phyloP scores from a whole-genome alignment of 495 filamentous ascomycete species.

The Clohesyomyces aquaticus region DNA sequence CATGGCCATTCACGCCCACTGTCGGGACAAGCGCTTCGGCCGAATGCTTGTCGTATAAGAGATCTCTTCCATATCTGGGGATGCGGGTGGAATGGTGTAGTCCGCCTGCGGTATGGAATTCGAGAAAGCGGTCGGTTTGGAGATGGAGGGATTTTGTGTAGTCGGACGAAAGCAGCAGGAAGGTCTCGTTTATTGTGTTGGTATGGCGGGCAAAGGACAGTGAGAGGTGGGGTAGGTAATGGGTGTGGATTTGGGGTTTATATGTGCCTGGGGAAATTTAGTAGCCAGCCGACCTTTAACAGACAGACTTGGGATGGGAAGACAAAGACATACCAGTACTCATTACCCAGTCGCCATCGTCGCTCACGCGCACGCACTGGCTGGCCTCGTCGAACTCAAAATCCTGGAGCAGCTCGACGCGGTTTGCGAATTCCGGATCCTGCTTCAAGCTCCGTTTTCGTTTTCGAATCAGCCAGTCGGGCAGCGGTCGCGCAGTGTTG shows the following conservation, averaged over 20 bases:
- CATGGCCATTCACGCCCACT: constrained; percentile 83
- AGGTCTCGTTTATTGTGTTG: constrained; percentile 89
- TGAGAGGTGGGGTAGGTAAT: constrained; percentile 89
- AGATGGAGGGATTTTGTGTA: constrained; percentile 95
- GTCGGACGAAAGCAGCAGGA: constrained; percentile 87
- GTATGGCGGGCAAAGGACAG: constrained; percentile 93
- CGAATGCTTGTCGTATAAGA: constrained; percentile 80
- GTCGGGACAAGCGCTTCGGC: constrained; percentile 86
- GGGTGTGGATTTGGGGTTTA: constrained; percentile 96
- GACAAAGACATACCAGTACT: constrained; percentile 83
- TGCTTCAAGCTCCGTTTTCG: constrained; percentile 92
- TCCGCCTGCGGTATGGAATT: constrained; percentile 91
- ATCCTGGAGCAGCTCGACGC: constrained; percentile 93
- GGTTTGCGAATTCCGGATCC: constrained; percentile 88
- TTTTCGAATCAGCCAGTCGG: constrained; percentile 91
- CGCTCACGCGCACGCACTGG: constrained; percentile 83
- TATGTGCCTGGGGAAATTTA: constrained; percentile 64
- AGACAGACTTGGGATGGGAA: too few species aligned
- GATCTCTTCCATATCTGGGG: constrained; percentile 88
- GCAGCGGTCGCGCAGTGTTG: constrained; percentile 84
- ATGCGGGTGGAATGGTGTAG: constrained; percentile 86
- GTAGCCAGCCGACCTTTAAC: constrained; percentile 35
- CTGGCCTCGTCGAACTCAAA: constrained; percentile 99
- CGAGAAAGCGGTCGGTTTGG: constrained; percentile 85
- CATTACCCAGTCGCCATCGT: constrained; percentile 98